phyloP scores from a whole-genome alignment of 2,329 filamentous ascomycete species.

The Exophiala oligosperma region DNA sequence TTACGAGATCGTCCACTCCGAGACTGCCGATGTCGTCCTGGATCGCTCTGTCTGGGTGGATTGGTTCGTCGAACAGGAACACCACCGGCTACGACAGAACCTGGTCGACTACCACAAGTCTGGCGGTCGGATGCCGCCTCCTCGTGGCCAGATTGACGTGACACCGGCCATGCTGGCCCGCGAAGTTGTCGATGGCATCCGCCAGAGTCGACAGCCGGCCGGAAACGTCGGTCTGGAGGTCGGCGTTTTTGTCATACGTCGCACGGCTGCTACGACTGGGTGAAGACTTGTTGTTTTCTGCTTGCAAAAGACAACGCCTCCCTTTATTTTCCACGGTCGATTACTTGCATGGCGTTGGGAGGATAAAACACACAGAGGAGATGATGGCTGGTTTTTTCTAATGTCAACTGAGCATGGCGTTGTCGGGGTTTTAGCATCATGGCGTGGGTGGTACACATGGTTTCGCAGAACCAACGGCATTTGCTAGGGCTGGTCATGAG shows the following conservation, averaged over 20 bases:
- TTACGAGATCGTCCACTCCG: slow-evolving; percentile 51
- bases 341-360: slow-evolving; percentile 1
- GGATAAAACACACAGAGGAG: not conserved
- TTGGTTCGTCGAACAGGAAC: slow-evolving; percentile 67
- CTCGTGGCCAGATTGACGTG: slow-evolving; percentile 43
- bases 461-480: too few relatives aligned
- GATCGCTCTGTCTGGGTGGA: slow-evolving; percentile 59
- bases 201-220: slow-evolving; percentile 44
- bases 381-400: not conserved
- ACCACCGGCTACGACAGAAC: slow-evolving; percentile 53
- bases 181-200: slow-evolving; percentile 61
- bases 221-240: slow-evolving; percentile 45
- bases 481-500: not conserved
- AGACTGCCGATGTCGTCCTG: slow-evolving; percentile 52
- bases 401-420: slow-evolving; percentile 1
- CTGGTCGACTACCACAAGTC: slow-evolving; percentile 30
- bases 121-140: slow-evolving; percentile 35
- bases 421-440: not conserved
- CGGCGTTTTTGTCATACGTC: slow-evolving; percentile 51
- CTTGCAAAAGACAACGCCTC: not conserved
- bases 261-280: slow-evolving; percentile 24
- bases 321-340: not conserved
- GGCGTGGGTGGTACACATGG: not conserved
- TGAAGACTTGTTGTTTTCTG: slow-evolving; percentile 5
- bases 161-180: slow-evolving; percentile 58